Percentiles rank a stretch among this genome's conserved stretches.
Evolutionary conservation across 148 eudicot genomes (phyloP).

Genomic region (Vaccinium myrtillus): DNA sequence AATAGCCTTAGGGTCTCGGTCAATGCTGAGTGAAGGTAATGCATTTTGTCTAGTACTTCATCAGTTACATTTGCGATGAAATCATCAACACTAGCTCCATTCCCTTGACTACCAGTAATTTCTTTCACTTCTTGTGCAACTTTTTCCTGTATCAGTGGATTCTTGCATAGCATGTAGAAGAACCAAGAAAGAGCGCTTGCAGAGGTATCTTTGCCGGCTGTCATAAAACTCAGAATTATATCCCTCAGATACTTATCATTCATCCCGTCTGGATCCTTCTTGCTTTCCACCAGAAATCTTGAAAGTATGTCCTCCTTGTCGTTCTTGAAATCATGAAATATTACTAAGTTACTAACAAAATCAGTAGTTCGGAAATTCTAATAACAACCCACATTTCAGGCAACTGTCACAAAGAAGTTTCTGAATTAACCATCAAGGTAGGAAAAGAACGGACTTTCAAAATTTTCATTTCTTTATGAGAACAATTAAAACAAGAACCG

Average conservation of each 20-base stretch:
- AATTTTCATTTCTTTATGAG: background rate
- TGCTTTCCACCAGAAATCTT: conserved; percentile 56
- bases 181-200: conserved; percentile 75
- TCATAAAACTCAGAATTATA: conserved; percentile 60
- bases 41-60: conserved; percentile 43
- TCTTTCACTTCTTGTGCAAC: conserved; percentile 45
- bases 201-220: conserved; percentile 70
- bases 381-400: background rate
- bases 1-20: conserved; percentile 43
- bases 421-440: background rate
- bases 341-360: background rate
- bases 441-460: background rate
- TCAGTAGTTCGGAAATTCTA: background rate
- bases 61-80: conserved; percentile 22
- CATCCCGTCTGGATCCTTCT: conserved; percentile 46
- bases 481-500: background rate
- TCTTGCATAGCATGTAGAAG: conserved; percentile 62
- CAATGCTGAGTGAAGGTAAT: conserved; percentile 41
- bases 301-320: conserved; percentile 64
- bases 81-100: conserved; percentile 24
- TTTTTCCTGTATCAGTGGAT: conserved; percentile 60
- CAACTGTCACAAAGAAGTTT: background rate
- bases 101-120: conserved; percentile 10
- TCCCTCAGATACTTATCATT: conserved; percentile 52
- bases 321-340: conserved; percentile 30